Evolutionary conservation across 1,284 basidiomycete genomes (phyloP).

Genomic region (Salmacisia buchloeana): DNA sequence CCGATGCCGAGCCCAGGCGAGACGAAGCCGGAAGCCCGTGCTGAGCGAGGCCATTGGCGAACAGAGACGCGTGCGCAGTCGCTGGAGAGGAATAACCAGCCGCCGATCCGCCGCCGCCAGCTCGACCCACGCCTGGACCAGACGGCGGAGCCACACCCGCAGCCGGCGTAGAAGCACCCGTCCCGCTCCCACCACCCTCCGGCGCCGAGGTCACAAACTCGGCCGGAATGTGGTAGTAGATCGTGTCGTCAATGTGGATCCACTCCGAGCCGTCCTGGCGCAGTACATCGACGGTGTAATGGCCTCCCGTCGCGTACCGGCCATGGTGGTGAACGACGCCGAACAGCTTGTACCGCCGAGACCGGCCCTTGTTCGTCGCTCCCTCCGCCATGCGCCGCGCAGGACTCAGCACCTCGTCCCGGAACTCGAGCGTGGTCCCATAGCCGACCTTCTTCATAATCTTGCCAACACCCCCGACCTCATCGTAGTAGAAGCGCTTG

Average conservation of each 20-base stretch:
- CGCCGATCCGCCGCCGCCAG: too few relatives aligned
- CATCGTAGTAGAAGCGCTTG: conserved; percentile 88
- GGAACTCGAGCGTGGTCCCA: conserved; percentile 70
- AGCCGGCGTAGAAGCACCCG: conserved; percentile 35
- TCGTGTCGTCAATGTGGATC: conserved; percentile 89
- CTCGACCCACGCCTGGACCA: conserved; percentile 63
- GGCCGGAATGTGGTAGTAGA: conserved; percentile 59
- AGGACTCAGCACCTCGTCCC: conserved; percentile 36
- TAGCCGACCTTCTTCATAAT: conserved; percentile 76
- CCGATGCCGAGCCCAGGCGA: too few relatives aligned
- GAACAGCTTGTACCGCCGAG: conserved; percentile 59
- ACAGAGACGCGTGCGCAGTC: too few relatives aligned
- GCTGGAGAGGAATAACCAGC: too few relatives aligned
- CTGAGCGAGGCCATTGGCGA: too few relatives aligned
- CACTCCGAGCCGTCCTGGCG: conserved; percentile 69
- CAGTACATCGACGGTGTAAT: conserved; percentile 88
- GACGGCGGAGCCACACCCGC: conserved; percentile 39
- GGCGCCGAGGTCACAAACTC: conserved; percentile 69
- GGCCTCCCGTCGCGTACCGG: conserved; percentile 79
- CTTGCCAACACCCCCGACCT: conserved; percentile 76
- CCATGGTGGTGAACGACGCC: conserved; percentile 91
- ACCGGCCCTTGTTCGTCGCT: conserved; percentile 50
- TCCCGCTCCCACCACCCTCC: neutral
- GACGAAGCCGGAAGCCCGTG: too few relatives aligned
- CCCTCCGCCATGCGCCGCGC: conserved; percentile 36